These are phyloP conservation scores for Sarocladium strictum DNA, from an alignment of 2,329 filamentous ascomycete genomes.

Conservation along the genomic window DNA sequence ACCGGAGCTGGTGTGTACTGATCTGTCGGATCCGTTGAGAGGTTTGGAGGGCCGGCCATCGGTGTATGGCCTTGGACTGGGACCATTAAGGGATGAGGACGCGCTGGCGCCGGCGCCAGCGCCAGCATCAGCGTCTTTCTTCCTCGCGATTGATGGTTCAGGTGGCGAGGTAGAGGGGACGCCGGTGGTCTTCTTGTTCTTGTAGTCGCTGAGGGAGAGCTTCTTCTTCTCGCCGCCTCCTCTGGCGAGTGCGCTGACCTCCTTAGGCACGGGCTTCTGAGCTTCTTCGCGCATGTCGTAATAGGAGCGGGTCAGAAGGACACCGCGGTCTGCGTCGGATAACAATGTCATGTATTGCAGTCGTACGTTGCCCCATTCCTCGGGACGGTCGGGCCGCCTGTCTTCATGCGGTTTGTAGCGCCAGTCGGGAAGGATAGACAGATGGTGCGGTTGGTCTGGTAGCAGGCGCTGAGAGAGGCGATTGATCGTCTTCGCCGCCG, in stretches of 20 bases:
- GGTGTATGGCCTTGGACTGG: neutral
- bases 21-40: slow-evolving; percentile 15
- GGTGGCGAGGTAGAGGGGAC: slow-evolving; percentile 30
- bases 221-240: slow-evolving; percentile 46
- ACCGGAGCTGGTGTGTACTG: slow-evolving; percentile 18
- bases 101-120: slow-evolving; percentile 9
- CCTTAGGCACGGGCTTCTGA: slow-evolving; percentile 33
- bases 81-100: slow-evolving; percentile 4
- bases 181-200: slow-evolving; percentile 42
- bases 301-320: slow-evolving; percentile 50
- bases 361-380: slow-evolving; percentile 43
- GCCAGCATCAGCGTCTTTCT: slow-evolving; percentile 23
- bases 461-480: slow-evolving; percentile 46
- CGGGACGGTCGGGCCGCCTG: slow-evolving; percentile 33
- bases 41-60: slow-evolving; percentile 7
- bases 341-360: slow-evolving; percentile 54
- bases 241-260: slow-evolving; percentile 33
- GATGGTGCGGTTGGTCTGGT: slow-evolving; percentile 46
- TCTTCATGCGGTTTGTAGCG: slow-evolving; percentile 40
- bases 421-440: slow-evolving; percentile 42
- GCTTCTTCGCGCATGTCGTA: slow-evolving; percentile 52
- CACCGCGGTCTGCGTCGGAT: slow-evolving; percentile 51
- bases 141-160: slow-evolving; percentile 25
- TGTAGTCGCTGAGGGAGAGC: slow-evolving; percentile 53
- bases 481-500: slow-evolving; percentile 51